Evolutionary conservation across 1,139 yeast genomes (phyloP).

Genomic region (Nakaseomyces uthaithaninus): DNA sequence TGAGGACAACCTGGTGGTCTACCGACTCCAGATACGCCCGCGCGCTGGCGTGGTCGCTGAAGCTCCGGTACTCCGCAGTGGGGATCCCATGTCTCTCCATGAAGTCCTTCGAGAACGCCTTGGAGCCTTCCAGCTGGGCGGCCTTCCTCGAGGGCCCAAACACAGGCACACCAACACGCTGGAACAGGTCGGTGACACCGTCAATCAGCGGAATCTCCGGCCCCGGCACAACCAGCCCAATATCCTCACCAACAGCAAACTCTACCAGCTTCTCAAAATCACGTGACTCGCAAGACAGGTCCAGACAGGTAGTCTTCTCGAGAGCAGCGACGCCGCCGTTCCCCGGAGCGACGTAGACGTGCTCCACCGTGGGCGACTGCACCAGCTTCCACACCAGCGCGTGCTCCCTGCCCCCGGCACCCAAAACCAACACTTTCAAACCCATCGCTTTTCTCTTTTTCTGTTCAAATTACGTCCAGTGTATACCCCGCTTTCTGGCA

Average conservation of each 20-base stretch:
- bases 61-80: slow-evolving; percentile 82
- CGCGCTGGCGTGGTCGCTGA: slow-evolving; percentile 69
- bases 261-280: slow-evolving; percentile 52
- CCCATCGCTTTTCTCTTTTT: slow-evolving; percentile 24
- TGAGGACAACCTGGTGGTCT: slow-evolving; percentile 77
- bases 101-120: slow-evolving; percentile 87
- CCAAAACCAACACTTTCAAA: slow-evolving; percentile 73
- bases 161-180: slow-evolving; percentile 79
- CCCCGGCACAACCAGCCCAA: slow-evolving; percentile 85
- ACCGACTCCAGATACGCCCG: slow-evolving; percentile 52
- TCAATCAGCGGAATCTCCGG: slow-evolving; percentile 99
- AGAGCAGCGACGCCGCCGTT: slow-evolving; percentile 79
- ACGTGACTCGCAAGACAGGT: slow-evolving; percentile 49
- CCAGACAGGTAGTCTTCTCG: slow-evolving; percentile 54
- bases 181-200: slow-evolving; percentile 68
- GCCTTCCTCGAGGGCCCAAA: slow-evolving; percentile 92
- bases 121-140: slow-evolving; percentile 94
- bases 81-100: slow-evolving; percentile 91
- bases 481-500: no score
- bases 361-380: slow-evolving; percentile 63
- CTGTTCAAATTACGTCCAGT: no score
- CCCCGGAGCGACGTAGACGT: slow-evolving; percentile 91
- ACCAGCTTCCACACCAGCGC: slow-evolving; percentile 89
- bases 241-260: slow-evolving; percentile 61
- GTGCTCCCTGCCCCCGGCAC: slow-evolving; percentile 99